Conservation (phyloP, 257 asterid species). For the Linaria vulgaris region DNA sequence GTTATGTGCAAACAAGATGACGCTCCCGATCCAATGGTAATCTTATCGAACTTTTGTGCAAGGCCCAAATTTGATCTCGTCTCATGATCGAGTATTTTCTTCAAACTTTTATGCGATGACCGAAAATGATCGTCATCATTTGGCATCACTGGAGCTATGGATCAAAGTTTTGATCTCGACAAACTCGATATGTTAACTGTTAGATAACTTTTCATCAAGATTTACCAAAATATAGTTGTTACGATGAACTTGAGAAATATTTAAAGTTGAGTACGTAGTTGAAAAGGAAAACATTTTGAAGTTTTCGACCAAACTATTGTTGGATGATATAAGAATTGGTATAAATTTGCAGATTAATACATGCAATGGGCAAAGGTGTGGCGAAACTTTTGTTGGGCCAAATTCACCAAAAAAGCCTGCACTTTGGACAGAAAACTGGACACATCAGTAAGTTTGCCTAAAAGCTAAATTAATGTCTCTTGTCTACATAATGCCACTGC, state of each 20-base stretch:
- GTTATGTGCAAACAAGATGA: constrained; percentile 93
- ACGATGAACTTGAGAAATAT: no score
- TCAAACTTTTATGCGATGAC: no score
- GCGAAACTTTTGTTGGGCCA: constrained; percentile 85
- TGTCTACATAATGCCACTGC: not conserved
- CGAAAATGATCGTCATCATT: no score
- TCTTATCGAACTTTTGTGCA: not conserved
- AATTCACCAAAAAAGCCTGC: constrained; percentile 89
- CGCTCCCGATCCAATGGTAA: constrained; percentile 87
- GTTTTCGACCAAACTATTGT: not conserved
- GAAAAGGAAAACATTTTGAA: no score
- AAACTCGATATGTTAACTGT: no score
- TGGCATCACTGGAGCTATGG: no score
- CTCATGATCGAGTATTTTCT: no score
- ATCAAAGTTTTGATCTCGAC: no score
- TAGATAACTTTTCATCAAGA: no score
- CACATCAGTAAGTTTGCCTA: constrained; percentile 62
- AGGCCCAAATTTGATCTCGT: no score
- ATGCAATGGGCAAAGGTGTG: constrained; percentile 82
- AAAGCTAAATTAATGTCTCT: not conserved
- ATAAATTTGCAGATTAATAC: constrained; percentile 66
- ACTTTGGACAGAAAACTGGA: constrained; percentile 96
- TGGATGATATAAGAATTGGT: not conserved
- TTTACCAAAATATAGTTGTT: no score
- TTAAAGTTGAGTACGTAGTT: no score